These are phyloP conservation scores for Melanopsichium pennsylvanicum DNA, from an alignment of 1,284 basidiomycete species.

Conservation along the genomic window DNA sequence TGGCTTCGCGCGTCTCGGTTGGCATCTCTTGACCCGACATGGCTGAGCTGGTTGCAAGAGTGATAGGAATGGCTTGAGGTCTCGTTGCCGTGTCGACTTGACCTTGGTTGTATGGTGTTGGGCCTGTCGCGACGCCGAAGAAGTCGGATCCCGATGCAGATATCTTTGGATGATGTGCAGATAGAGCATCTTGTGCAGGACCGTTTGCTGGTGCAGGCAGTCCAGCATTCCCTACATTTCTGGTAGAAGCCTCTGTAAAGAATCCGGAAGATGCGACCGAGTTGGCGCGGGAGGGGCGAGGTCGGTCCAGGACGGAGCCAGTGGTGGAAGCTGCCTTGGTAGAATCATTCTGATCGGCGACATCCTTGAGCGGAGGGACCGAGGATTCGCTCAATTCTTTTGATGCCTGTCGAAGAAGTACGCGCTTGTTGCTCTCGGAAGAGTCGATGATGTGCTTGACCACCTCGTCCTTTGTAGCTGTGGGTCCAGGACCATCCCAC, in stretches of 20 bases:
- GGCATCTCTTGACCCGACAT: too few relatives aligned
- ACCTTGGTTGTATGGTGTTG: background rate
- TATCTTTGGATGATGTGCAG: background rate
- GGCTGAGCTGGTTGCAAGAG: background rate
- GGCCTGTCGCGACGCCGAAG: background rate
- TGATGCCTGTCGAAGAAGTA: constrained; percentile 21
- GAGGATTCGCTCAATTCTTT: constrained; percentile 6
- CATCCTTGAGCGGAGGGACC: background rate
- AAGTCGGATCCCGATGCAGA: background rate
- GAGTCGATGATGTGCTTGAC: constrained; percentile 39
- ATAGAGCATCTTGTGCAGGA: background rate
- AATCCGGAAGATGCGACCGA: constrained; percentile 22
- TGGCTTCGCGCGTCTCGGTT: background rate
- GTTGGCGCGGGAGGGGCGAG: constrained; percentile 30
- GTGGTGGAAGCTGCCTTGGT: background rate
- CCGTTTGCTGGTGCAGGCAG: background rate
- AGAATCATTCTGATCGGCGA: background rate
- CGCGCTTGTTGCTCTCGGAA: constrained; percentile 17
- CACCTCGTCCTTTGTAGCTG: constrained; percentile 45
- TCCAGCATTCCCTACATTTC: background rate
- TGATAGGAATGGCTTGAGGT: constrained; percentile 2
- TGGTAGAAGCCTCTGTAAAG: background rate
- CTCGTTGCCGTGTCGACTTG: background rate
- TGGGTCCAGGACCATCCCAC: constrained; percentile 46
- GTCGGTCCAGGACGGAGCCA: constrained; percentile 18